Evolutionary conservation across 768 basidiomycete species (phyloP).

Genomic region (Podaxis mareebaensis): DNA sequence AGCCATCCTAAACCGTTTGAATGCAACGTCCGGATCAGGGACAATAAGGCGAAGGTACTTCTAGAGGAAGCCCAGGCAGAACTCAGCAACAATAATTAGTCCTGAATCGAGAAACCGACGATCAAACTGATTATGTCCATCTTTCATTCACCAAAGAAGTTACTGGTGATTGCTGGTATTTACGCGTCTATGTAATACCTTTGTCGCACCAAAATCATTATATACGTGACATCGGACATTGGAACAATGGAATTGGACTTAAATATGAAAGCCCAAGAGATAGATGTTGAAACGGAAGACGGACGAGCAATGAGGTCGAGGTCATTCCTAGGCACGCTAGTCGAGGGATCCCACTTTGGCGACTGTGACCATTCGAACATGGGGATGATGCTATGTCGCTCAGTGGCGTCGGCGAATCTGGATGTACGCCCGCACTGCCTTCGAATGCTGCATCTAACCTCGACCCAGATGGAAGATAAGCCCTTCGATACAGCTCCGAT

Average conservation of each 20-base stretch:
- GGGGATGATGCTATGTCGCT: conserved; percentile 18
- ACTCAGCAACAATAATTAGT: background rate
- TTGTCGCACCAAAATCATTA: too few relatives aligned
- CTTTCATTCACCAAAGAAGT: background rate
- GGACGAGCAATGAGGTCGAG: too few relatives aligned
- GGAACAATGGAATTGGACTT: too few relatives aligned
- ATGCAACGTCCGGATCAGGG: background rate
- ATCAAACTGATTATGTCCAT: background rate
- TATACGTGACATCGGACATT: too few relatives aligned
- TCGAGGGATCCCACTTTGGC: too few relatives aligned
- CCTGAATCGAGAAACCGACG: background rate
- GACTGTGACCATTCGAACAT: background rate
- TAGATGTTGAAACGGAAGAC: too few relatives aligned
- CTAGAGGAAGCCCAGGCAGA: background rate
- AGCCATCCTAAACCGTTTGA: conserved; percentile 8
- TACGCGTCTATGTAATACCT: too few relatives aligned
- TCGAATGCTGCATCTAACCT: background rate
- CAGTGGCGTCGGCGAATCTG: conserved; percentile 56
- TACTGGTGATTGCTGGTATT: background rate
- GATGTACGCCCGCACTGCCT: conserved; percentile 43
- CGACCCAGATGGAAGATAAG: conserved; percentile 51
- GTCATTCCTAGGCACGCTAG: too few relatives aligned
- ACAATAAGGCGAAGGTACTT: background rate
- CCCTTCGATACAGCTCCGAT: conserved; percentile 54
- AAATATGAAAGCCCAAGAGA: too few relatives aligned